Evolutionary conservation across 2,329 filamentous ascomycete genomes (phyloP).

Genomic region (Teratosphaeria gauchensis): DNA sequence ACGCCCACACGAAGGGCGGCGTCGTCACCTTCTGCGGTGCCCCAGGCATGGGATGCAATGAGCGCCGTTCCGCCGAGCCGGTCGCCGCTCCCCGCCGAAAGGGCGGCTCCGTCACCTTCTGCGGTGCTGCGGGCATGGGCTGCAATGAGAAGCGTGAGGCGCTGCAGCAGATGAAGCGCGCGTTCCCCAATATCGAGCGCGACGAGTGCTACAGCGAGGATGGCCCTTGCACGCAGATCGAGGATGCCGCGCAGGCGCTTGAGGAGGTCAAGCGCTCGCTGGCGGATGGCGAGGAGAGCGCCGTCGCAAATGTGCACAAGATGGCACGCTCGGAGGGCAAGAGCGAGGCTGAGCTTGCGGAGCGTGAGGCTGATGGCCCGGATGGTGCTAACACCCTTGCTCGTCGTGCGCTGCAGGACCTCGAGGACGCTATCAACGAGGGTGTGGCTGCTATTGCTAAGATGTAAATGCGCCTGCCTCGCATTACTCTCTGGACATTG

Average conservation of each 20-base stretch:
- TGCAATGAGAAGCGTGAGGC: constrained; percentile 31
- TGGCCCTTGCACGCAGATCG: constrained; percentile 12
- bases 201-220: constrained; percentile 11
- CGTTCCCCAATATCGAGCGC: constrained; percentile 13
- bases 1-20: not conserved
- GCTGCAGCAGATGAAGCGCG: constrained; percentile 17
- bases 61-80: not conserved
- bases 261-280: constrained; percentile 9
- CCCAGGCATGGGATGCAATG: constrained; percentile 1
- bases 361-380: constrained; percentile 8
- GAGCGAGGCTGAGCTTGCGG: not conserved
- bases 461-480: not conserved
- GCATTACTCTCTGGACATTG: not conserved
- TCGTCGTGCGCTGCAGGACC: constrained; percentile 5
- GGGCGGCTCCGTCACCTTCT: constrained; percentile 3
- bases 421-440: constrained; percentile 7
- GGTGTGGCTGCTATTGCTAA: not conserved
- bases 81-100: not conserved
- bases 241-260: constrained; percentile 17
- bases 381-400: constrained; percentile 11
- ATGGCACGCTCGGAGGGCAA: constrained; percentile 1
- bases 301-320: constrained; percentile 3
- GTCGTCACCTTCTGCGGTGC: constrained; percentile 8
- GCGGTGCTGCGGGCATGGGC: constrained; percentile 3
- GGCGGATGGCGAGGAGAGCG: constrained; percentile 4